Conservation (phyloP, 352 stramenopile species). For the Globisporangium irregulare region DNA sequence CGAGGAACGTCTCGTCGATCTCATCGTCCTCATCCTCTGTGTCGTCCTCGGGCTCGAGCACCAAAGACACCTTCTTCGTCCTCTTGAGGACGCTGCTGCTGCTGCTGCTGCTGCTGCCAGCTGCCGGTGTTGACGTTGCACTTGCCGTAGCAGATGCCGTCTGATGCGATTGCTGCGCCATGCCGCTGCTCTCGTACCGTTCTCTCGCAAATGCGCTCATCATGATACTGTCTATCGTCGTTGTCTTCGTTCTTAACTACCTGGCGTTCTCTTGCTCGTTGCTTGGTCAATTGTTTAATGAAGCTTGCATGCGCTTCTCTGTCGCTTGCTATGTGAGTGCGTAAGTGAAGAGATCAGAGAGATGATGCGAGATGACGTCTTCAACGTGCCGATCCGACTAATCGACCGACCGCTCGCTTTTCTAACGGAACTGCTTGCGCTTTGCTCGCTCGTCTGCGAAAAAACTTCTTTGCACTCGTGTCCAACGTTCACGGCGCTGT, state of each 20-base stretch:
- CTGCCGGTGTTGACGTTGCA: background rate
- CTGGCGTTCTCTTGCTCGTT: constrained; percentile 1
- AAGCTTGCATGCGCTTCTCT: background rate
- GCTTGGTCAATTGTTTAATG: background rate
- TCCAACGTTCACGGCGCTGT: background rate
- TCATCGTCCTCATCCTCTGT: constrained; percentile 62
- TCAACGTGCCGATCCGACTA: background rate
- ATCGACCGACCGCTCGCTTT: background rate
- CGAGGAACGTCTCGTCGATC: constrained; percentile 77
- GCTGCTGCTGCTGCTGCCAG: background rate
- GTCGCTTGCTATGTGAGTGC: background rate
- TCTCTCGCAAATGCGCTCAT: constrained; percentile 15
- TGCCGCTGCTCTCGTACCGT: constrained; percentile 6
- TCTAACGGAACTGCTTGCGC: constrained; percentile 1
- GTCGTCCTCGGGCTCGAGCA: constrained; percentile 25
- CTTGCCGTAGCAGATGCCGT: background rate
- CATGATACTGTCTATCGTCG: background rate
- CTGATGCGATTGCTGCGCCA: background rate
- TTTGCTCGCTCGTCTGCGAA: constrained; percentile 5
- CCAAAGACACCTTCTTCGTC: constrained; percentile 51
- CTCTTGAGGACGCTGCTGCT: constrained; percentile 14
- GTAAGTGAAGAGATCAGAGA: background rate
- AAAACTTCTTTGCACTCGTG: background rate
- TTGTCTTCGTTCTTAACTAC: background rate
- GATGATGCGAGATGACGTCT: background rate